Conservation (phyloP, 208 protist species). For the Wallacemonas sp. region DNA sequence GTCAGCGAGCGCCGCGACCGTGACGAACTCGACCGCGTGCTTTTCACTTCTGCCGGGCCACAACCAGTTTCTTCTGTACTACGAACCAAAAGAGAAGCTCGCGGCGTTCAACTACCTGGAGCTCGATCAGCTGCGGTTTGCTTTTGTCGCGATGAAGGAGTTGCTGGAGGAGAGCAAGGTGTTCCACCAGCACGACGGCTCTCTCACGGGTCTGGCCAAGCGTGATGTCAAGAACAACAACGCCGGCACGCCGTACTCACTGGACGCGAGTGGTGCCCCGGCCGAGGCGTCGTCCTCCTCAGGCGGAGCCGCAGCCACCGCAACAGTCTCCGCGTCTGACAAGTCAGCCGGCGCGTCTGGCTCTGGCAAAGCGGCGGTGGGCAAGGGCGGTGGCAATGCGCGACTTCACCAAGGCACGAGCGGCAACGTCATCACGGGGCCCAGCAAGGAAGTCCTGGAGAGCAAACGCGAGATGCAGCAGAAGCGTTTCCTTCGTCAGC, state of each 20-base stretch:
- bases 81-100: constrained; percentile 58
- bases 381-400: constrained; percentile 14
- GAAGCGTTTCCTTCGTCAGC: constrained; percentile 57
- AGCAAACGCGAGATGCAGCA: constrained; percentile 46
- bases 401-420: constrained; percentile 36
- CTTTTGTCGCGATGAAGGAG: constrained; percentile 68
- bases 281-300: too few species aligned
- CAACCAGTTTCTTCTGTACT: constrained; percentile 76
- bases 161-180: constrained; percentile 62
- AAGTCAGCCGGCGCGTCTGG: constrained; percentile 9
- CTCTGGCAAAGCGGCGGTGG: not conserved
- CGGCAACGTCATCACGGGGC: constrained; percentile 57
- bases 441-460: constrained; percentile 41
- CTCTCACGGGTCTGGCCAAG: constrained; percentile 55
- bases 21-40: constrained; percentile 54
- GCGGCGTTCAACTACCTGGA: constrained; percentile 61
- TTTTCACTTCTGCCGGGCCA: constrained; percentile 65
- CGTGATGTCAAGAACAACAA: constrained; percentile 79
- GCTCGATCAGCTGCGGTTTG: constrained; percentile 77
- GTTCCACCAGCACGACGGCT: constrained; percentile 51
- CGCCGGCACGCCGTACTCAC: constrained; percentile 27
- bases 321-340: not conserved
- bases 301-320: too few species aligned
- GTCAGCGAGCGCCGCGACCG: constrained; percentile 26
- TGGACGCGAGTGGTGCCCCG: constrained; percentile 5